phyloP scores from a whole-genome alignment of 2,329 filamentous ascomycete genomes.

The Parastagonospora avenae region DNA sequence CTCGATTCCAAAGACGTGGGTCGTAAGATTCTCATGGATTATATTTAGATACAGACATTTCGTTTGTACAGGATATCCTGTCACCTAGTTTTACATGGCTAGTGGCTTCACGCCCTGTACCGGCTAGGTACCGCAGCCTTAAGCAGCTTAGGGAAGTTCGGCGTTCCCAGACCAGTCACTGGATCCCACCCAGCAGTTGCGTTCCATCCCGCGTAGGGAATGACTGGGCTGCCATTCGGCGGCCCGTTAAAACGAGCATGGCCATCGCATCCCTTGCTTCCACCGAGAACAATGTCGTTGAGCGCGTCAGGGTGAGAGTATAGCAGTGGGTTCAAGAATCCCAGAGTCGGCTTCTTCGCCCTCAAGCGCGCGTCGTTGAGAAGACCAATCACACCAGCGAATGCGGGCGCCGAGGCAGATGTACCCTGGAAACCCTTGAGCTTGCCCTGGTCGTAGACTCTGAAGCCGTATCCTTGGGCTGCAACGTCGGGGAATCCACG shows the following conservation, averaged over 20 bases:
- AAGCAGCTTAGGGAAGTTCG: conserved; percentile 35
- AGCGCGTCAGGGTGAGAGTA: conserved; percentile 56
- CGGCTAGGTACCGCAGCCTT: conserved; percentile 32
- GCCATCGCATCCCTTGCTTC: conserved; percentile 45
- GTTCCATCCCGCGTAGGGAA: conserved; percentile 38
- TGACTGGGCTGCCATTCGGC: conserved; percentile 38
- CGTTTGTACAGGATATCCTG: neutral
- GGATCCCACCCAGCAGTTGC: conserved; percentile 44
- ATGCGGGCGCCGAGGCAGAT: conserved; percentile 62
- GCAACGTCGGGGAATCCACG: conserved; percentile 68
- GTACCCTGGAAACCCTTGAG: conserved; percentile 49
- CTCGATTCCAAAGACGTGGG: too few relatives aligned
- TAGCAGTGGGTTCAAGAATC: conserved; percentile 65
- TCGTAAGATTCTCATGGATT: too few relatives aligned
- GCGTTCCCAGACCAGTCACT: conserved; percentile 39
- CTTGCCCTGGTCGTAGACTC: conserved; percentile 47
- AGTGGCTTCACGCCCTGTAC: conserved; percentile 19
- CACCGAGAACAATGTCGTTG: conserved; percentile 52
- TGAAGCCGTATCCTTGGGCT: conserved; percentile 55
- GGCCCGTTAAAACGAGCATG: conserved; percentile 27
- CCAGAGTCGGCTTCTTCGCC: conserved; percentile 56
- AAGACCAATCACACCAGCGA: conserved; percentile 63
- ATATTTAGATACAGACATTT: neutral
- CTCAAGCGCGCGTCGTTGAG: conserved; percentile 65
- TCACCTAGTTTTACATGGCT: neutral